Evolutionary conservation across 148 eudicot species (phyloP).

Genomic region (Silene latifolia): DNA sequence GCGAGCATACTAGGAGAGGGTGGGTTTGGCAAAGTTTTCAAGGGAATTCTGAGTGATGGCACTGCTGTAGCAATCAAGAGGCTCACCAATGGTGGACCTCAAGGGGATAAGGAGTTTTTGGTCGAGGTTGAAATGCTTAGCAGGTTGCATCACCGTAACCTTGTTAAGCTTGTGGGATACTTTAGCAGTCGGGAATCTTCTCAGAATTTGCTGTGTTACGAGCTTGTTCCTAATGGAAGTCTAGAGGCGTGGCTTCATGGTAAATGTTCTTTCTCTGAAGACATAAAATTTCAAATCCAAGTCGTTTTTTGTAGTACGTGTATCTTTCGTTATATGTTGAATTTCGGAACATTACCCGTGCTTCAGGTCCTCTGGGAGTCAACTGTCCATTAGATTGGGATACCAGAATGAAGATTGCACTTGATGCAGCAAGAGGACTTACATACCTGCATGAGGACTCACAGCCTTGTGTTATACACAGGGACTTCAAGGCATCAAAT

Average conservation of each 20-base stretch:
- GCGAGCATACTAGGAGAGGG: conserved; percentile 90
- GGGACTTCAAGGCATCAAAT: conserved; percentile 95
- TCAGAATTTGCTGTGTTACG: conserved; percentile 85
- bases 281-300: not conserved
- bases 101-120: conserved; percentile 86
- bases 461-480: conserved; percentile 89
- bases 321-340: not conserved
- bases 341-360: not conserved
- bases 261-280: conserved; percentile 28
- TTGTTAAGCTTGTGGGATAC: conserved; percentile 94
- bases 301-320: not conserved
- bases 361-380: conserved; percentile 73
- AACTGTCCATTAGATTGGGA: conserved; percentile 95
- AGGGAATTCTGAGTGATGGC: conserved; percentile 83
- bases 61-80: conserved; percentile 92
- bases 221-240: conserved; percentile 95
- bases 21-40: conserved; percentile 89
- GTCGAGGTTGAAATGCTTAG: conserved; percentile 99
- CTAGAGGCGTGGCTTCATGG: conserved; percentile 97
- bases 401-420: conserved; percentile 91
- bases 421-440: conserved; percentile 97
- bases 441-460: conserved; percentile 96
- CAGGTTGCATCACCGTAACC: conserved; percentile 92
- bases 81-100: conserved; percentile 86
- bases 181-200: conserved; percentile 75